Evolutionary conservation across 2,329 filamentous ascomycete genomes (phyloP), one percentile per base, ranked within the genome.

Genomic region (Boeremia lycopersici): DNA sequence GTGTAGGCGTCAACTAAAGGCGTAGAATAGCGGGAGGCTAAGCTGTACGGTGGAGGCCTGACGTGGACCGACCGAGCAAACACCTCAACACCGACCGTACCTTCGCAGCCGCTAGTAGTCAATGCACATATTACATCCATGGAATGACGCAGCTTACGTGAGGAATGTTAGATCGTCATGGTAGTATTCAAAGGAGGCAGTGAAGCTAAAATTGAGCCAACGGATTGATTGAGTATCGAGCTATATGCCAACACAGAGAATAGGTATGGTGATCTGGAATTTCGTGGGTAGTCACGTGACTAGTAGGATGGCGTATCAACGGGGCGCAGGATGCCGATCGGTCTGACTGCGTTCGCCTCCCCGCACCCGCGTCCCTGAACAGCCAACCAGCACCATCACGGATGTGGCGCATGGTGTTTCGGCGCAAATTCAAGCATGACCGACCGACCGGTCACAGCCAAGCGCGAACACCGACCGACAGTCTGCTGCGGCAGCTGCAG

Each of bases 61-160:
- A n/a, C n/a, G 15, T 15, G 23, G 9, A n/a, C 29, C 23, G 46
- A n/a, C 46, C 36, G 45, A 23, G 19, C 46, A 30, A 36, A 31
- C 15, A 15, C 25, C 42, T 15, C 38, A 42, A 25, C 47, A 42
- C 47, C 47, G 47, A 49, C 47, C 47, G 47, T 23, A 23, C 19
- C 19, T 23, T 2, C 19, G 19, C 19, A 23, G 19, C 19, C 19
- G 19, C 19, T n/a, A n/a, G n/a, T 23, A 23, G 3, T 23, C 5
- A 5, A 23, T 23, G 19, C 19, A 2, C 19, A 23, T 23, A 23
- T 2, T 5, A 23, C 19, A 23, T 23, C 19, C 19, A 5, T 23
- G 5, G 19, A 23, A 5, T 5, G 3, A 23, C 19, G 5, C 19
- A 23, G 19, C 19, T 23, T 23, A 23, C 19, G 19, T 23, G 19